A percentile compares a stretch with the other conserved stretches of the same genome.
Conservation (phyloP, 2,329 filamentous ascomycete genomes). For the Fusarium xyrophilum region DNA sequence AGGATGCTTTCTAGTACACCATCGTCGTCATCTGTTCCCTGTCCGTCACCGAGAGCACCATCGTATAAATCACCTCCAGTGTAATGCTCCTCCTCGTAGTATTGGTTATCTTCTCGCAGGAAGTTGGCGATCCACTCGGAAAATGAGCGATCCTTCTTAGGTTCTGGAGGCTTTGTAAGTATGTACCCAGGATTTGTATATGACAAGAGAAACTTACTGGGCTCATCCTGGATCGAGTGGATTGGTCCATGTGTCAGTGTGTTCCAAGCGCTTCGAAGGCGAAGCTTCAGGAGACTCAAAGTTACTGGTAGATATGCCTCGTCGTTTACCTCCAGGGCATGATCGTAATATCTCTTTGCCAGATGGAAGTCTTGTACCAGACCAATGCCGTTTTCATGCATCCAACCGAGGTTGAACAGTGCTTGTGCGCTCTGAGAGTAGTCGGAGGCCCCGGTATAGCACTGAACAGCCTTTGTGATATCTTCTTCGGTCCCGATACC, state of each 20-base stretch:
- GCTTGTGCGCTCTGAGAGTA: constrained; percentile 92
- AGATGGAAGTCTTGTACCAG: constrained; percentile 96
- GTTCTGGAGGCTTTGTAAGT: constrained; percentile 57
- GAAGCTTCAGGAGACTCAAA: constrained; percentile 83
- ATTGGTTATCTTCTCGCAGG: constrained; percentile 71
- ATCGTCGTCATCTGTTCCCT: constrained; percentile 71
- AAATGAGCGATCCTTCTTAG: constrained; percentile 76
- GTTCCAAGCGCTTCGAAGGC: constrained; percentile 91
- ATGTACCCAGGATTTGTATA: neutral
- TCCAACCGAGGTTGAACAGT: constrained; percentile 97
- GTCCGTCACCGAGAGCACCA: constrained; percentile 63
- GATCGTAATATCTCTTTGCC: constrained; percentile 94
- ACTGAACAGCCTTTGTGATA: constrained; percentile 86
- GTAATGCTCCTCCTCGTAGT: constrained; percentile 68
- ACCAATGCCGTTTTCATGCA: constrained; percentile 96
- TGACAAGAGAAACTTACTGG: constrained; percentile 62
- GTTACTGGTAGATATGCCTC: constrained; percentile 95
- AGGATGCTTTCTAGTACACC: constrained; percentile 84
- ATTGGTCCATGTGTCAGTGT: constrained; percentile 87
- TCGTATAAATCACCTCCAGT: constrained; percentile 62
- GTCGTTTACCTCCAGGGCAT: constrained; percentile 86
- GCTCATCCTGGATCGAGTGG: constrained; percentile 90
- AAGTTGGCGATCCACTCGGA: constrained; percentile 89
- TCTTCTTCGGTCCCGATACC: constrained; percentile 78
- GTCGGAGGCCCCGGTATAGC: constrained; percentile 91